Evolutionary conservation across 1,284 basidiomycete species (phyloP), one percentile per base, ranked within the genome.

Genomic region (Cerrena zonata): DNA sequence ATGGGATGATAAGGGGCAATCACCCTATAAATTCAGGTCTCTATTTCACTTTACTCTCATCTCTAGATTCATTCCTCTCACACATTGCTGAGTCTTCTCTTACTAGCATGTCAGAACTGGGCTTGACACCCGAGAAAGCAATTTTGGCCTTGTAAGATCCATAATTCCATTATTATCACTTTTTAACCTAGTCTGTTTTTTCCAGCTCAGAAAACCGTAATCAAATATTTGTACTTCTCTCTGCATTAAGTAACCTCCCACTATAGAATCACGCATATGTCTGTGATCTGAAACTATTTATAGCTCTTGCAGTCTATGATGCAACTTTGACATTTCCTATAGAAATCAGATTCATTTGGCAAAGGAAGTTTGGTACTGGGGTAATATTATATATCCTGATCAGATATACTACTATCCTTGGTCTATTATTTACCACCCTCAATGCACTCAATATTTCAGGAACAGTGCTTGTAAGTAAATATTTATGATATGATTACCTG

Each of bases 281-380:
- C 7, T 7, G 15, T 41, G 18, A 18, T 45, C 7, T 12, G 15
- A 15, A 27, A 18, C 30, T 15, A 15, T n/a, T n/a, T n/a, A n/a
- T n/a, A 45, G 44, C 27, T 12, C 24, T 45, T 10, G n/a, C 22
- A 3, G 44, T 18, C 34, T 48, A 48, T 26, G 47, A 48, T 26
- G 26, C 38, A 4, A 23, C 15, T 10, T 36, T 48, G 5, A 48
- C 37, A 11, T 42, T 21, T 12, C 21, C 22, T 23, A 36, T 21
- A 19, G 47, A 48, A 26, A 12, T 40, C 5, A 21, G 26, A 5
- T 41, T 36, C 38, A 41, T 48, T 7, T 48, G 47, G 47, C n/a
- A 27, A n/a, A 19, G 47, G 12, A 48, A 48, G 41, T 41, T 39
- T 21, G 19, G 37, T 23, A n/a, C 26, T 2, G 39, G 21, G 22